These are phyloP conservation scores for Rhynchospora pubera DNA, from an alignment of 176 grass and related monocot genomes.

Conservation along the genomic window DNA sequence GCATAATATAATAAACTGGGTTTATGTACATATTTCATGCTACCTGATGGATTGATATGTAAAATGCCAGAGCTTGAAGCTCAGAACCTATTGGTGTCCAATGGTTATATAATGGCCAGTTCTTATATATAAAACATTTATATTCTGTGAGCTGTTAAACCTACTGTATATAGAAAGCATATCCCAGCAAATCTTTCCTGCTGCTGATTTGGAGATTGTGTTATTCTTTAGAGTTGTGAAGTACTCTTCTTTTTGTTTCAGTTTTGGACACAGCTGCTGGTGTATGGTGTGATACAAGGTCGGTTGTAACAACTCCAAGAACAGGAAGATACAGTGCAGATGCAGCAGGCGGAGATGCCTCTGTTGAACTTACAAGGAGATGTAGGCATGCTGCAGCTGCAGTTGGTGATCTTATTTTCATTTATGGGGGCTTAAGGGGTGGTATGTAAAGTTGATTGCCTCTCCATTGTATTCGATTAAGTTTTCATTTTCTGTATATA, in stretches of 20 bases:
- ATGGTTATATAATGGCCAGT: too few relatives aligned
- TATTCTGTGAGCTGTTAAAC: too few relatives aligned
- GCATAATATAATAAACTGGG: not conserved
- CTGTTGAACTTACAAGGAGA: slow-evolving; percentile 80
- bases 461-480: not conserved
- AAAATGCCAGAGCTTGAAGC: too few relatives aligned
- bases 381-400: slow-evolving; percentile 94
- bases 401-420: slow-evolving; percentile 90
- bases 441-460: slow-evolving; percentile 29
- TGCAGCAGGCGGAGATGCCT: slow-evolving; percentile 90
- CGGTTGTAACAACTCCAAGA: slow-evolving; percentile 90
- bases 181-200: not conserved
- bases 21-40: not conserved
- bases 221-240: not conserved
- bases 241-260: slow-evolving; percentile 37
- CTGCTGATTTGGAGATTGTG: not conserved
- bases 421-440: slow-evolving; percentile 94
- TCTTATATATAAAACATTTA: too few relatives aligned
- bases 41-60: not conserved
- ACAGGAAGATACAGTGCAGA: slow-evolving; percentile 87
- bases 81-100: too few relatives aligned
- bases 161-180: too few relatives aligned
- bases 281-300: slow-evolving; percentile 94
- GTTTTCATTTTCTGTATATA: not conserved
- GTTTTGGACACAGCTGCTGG: slow-evolving; percentile 97